These are phyloP conservation scores for Salix viminalis DNA, from an alignment of 345 rosid species.

Conservation along the genomic window DNA sequence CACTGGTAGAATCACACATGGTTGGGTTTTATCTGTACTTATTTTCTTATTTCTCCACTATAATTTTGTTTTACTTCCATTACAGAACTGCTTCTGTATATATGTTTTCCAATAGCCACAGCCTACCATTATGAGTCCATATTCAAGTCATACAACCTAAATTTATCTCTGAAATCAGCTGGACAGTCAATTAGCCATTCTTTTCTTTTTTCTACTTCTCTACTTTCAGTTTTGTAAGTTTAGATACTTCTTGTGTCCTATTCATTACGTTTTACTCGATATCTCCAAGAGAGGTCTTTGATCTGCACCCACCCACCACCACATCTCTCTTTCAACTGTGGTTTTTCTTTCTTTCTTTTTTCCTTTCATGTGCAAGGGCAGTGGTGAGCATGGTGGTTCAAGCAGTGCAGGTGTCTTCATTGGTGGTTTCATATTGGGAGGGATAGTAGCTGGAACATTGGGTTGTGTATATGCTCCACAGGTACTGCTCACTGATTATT, in stretches of 20 bases:
- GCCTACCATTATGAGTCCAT: neutral
- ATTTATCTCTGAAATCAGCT: neutral
- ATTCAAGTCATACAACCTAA: neutral
- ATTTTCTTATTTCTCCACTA: neutral
- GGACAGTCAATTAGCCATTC: neutral
- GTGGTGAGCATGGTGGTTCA: conserved; percentile 28
- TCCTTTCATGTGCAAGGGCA: conserved; percentile 3
- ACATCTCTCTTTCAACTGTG: neutral
- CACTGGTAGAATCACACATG: neutral
- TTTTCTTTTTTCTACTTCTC: neutral
- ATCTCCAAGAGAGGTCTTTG: no score
- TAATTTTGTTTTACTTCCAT: neutral
- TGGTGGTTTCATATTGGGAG: conserved; percentile 49
- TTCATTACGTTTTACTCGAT: neutral
- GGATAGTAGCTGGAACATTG: conserved; percentile 40
- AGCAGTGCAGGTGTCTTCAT: conserved; percentile 38
- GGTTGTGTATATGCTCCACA: conserved; percentile 48
- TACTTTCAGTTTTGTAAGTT: neutral
- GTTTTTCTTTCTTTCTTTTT: neutral
- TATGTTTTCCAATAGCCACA: neutral
- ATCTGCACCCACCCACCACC: neutral
- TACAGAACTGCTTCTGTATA: neutral
- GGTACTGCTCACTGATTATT: conserved; percentile 22
- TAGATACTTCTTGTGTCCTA: neutral
- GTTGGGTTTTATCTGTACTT: neutral